Conservation (phyloP, 208 protist species). For the Jaenimonas drosophilae region DNA sequence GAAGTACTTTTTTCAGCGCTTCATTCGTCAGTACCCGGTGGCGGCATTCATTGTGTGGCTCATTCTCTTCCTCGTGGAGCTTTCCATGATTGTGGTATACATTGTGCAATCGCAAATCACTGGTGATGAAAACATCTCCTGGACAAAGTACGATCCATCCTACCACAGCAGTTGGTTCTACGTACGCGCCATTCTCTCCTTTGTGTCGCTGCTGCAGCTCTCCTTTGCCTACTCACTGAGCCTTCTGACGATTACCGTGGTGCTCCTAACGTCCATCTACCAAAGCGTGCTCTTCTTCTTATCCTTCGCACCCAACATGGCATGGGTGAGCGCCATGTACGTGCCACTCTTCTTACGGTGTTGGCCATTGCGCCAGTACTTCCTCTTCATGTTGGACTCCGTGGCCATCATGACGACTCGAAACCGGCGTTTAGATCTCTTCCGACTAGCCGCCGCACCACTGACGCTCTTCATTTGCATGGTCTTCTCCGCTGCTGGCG, state of each 20-base stretch:
- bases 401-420: slow-evolving; percentile 46
- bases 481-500: slow-evolving; percentile 50
- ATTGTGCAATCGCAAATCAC: slow-evolving; percentile 40
- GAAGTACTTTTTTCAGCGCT: slow-evolving; percentile 67
- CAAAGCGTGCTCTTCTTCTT: slow-evolving; percentile 70
- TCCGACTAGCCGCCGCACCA: slow-evolving; percentile 48
- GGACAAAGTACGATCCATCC: slow-evolving; percentile 31
- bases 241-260: slow-evolving; percentile 50
- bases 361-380: slow-evolving; percentile 84
- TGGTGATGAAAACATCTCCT: slow-evolving; percentile 24
- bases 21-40: slow-evolving; percentile 60
- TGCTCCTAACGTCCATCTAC: slow-evolving; percentile 74
- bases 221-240: slow-evolving; percentile 80
- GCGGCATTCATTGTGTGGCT: slow-evolving; percentile 62
- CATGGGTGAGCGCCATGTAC: slow-evolving; percentile 71
- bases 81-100: slow-evolving; percentile 60
- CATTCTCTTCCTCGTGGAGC: slow-evolving; percentile 71
- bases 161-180: slow-evolving; percentile 62
- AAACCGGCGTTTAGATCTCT: slow-evolving; percentile 54
- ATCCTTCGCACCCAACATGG: slow-evolving; percentile 17
- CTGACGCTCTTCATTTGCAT: slow-evolving; percentile 71
- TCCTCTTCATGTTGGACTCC: slow-evolving; percentile 76
- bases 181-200: slow-evolving; percentile 43
- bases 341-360: slow-evolving; percentile 80
- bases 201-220: slow-evolving; percentile 66